Base-by-base conservation (phyloP, 805 yeast genomes). In the Priceomyces castillae region DNA sequence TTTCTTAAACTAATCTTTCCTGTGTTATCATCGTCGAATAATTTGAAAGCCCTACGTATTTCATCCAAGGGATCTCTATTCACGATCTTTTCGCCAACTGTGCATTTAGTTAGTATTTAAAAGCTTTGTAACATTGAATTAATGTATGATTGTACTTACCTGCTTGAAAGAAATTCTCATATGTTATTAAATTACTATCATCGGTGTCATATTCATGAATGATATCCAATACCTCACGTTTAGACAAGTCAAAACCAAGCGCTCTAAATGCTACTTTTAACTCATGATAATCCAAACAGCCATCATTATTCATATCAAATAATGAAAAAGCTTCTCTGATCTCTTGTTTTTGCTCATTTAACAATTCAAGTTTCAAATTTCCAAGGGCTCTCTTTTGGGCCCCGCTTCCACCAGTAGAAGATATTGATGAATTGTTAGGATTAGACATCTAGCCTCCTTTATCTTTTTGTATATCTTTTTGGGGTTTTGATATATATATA, bases 41-140 rank as follows among this genome's bases (percentile, higher is more conserved):
- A 70, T 55, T 78, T 80, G 69, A 94, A 94, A 0, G 99, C 98
- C 39, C 97, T 72, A 46, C 80, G 77, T 15, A 94, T 85, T 59
- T 94, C 99, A 38, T 92, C 98, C 45, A 86, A 61, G 3, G 99
- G 99, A 60, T 94, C 97, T 56, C 98, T 74, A 41, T 85, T 82
- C 12, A 86, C 67, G n/a, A 94, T 86, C 65, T 78, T 82, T 44
- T 81, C 86, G 1, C 95, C 90, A 66, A 88, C 89, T 67, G 62
- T 38, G 43, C 31, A 18, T 19, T 28, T 28, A 9, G 37, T 34
- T 34, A 34, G 37, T 34, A 34, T 6, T n/a, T n/a, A 28, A 28
- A 28, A 12, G 31, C 31, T 11, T 22, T 7, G n/a, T 12, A n/a
- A 14, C 36, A 14, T 19, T 14, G 23, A 5, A 19, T 9, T 34